A percentile compares a stretch with the other conserved stretches of the same genome.
phyloP scores from a whole-genome alignment of 106 monocot species.

The Dioscorea zingiberensis region DNA sequence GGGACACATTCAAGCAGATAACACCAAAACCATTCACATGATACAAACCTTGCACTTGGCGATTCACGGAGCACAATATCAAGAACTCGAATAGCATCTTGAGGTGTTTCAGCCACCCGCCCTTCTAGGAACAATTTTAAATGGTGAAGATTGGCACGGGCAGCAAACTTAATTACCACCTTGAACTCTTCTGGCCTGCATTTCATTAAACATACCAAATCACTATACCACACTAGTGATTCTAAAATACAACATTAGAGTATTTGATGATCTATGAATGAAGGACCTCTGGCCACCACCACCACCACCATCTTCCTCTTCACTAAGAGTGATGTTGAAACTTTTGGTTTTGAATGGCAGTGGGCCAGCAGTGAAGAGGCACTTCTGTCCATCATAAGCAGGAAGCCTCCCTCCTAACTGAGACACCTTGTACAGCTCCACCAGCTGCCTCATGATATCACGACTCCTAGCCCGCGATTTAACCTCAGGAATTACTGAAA shows the following conservation, averaged over 20 bases:
- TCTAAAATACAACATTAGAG: too few species aligned
- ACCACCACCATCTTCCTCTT: constrained; percentile 51
- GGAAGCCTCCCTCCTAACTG: constrained; percentile 78
- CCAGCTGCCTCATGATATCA: constrained; percentile 73
- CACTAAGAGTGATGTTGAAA: constrained; percentile 58
- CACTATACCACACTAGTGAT: too few species aligned
- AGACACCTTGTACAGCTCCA: constrained; percentile 40
- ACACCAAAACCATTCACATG: too few species aligned
- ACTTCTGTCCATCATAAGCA: constrained; percentile 91
- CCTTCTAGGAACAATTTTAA: constrained; percentile 60
- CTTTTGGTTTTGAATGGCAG: constrained; percentile 63
- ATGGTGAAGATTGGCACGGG: constrained; percentile 74
- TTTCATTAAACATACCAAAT: background rate
- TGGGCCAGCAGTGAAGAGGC: constrained; percentile 79
- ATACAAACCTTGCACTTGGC: constrained; percentile 40
- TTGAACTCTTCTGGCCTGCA: constrained; percentile 41
- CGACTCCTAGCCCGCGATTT: constrained; percentile 69
- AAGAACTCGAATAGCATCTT: constrained; percentile 83
- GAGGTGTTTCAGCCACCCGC: constrained; percentile 72
- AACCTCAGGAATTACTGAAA: constrained; percentile 78
- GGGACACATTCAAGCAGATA: too few species aligned
- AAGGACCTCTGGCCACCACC: constrained; percentile 34
- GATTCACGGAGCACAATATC: constrained; percentile 79
- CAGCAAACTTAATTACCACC: constrained; percentile 75
- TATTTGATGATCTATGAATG: background rate